Conservation (phyloP, 1,284 basidiomycete genomes). For the Cryptococcus amylolentus region DNA sequence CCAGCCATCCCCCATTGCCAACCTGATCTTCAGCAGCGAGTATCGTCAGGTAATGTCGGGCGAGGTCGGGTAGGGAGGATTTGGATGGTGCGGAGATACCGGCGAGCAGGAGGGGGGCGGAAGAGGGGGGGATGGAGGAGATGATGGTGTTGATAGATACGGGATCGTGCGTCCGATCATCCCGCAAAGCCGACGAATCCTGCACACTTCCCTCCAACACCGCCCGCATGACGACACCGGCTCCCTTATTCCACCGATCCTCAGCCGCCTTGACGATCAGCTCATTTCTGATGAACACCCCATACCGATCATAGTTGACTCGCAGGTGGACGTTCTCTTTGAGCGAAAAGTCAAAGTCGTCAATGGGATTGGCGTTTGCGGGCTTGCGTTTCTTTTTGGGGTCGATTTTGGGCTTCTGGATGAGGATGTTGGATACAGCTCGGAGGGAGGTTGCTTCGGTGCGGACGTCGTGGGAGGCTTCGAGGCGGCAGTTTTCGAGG, state of each 20-base stretch:
- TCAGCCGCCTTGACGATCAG: constrained; percentile 69
- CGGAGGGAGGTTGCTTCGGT: constrained; percentile 43
- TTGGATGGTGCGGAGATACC: constrained; percentile 27
- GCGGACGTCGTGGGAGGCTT: constrained; percentile 36
- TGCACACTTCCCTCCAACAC: constrained; percentile 66
- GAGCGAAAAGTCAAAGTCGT: constrained; percentile 27
- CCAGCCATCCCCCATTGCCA: constrained; percentile 56
- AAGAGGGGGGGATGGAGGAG: constrained; percentile 21
- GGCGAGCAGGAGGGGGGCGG: constrained; percentile 24
- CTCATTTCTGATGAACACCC: constrained; percentile 81
- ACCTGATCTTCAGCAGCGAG: constrained; percentile 39
- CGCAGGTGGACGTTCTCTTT: constrained; percentile 28
- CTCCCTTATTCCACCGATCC: constrained; percentile 72
- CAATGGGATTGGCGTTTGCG: constrained; percentile 1
- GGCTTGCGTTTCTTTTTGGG: constrained; percentile 24
- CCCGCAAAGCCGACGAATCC: constrained; percentile 58
- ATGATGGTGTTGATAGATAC: constrained; percentile 36
- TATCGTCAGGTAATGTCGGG: constrained; percentile 34
- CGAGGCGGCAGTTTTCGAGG: constrained; percentile 37
- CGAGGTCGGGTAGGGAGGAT: constrained; percentile 29
- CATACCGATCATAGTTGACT: constrained; percentile 84
- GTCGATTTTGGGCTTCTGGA: constrained; percentile 21
- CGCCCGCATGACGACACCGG: constrained; percentile 67
- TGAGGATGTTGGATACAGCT: constrained; percentile 26
- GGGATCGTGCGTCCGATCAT: constrained; percentile 26